Conservation (phyloP, 495 filamentous ascomycete species). For the Penicillium bialowiezense region DNA sequence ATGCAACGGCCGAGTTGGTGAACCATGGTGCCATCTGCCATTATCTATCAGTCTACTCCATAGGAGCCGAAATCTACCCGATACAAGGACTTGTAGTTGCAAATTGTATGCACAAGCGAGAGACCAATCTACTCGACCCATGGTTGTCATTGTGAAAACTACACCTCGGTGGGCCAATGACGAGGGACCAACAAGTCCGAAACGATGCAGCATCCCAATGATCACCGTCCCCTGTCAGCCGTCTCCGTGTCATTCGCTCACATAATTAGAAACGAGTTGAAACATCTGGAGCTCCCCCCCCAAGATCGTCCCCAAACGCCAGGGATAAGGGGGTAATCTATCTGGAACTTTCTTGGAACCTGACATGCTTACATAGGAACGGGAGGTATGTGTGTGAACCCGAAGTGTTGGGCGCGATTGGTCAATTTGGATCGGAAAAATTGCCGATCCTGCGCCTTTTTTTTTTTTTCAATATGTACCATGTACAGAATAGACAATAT, state of each 20-base stretch:
- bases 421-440: neutral
- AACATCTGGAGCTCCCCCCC: neutral
- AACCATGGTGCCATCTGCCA: too few species aligned
- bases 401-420: neutral
- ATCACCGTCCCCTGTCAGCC: neutral
- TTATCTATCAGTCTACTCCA: too few species aligned
- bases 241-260: neutral
- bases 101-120: too few species aligned
- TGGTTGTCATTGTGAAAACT: neutral
- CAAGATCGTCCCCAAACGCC: neutral
- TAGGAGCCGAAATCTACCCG: too few species aligned
- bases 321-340: neutral
- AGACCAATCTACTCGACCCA: neutral
- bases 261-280: slow-evolving; percentile 7
- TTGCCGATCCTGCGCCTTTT: neutral
- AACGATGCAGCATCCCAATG: neutral
- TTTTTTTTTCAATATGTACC: neutral
- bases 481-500: neutral
- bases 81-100: too few species aligned
- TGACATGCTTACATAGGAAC: neutral
- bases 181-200: neutral
- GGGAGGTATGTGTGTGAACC: neutral
- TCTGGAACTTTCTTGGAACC: slow-evolving; percentile 1
- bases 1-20: too few species aligned
- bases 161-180: too few species aligned